Base-by-base conservation (phyloP, 306 rosid genomes). In the Citrullus mucosospermus region DNA sequence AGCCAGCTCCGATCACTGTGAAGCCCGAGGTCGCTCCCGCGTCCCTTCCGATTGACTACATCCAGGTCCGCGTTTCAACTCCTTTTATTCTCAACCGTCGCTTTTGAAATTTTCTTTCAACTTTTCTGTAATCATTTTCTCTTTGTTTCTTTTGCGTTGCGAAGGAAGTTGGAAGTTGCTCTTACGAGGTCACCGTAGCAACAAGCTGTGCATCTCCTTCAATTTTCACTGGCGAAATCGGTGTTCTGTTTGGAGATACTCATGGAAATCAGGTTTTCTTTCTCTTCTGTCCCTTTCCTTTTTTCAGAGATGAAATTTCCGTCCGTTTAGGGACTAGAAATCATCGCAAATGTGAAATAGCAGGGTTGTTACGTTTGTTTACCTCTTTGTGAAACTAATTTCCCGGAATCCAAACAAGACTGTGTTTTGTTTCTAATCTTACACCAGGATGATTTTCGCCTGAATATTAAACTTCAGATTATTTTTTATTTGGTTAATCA, bases 1-100 rank as follows among this genome's bases (percentile, higher is more conserved):
- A 73, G 75, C 41, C 76, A 0, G 1, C 39, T 48, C 53, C 74
- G 34, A 81, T 80, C 84, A 20, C 78, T 65, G 54, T 60, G 67
- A 79, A 39, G 5, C 93, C 91, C 44, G 90, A 82, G 5, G 85
- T 85, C 1, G 90, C 79, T 25, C 46, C 80, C 46, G 8, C 30
- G 14, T 80, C 81, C 13, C 80, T 86, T 76, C 82, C 66, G 63
- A 59, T 86, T 84, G 73, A 56, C 77, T 54, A 75, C 12, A 63
- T 81, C 43, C 82, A 81, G 83, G 89, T 81, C 53, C 53, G 76
- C 15, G 15, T 58, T 75, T 58, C 66, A 28, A 18, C 51, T 2
- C 48, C 10, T 17, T 9, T 6, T 51, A 12, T 3, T 41, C 10
- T 58, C 51, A 43, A 41, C 32, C 5, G 48, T 55, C 6, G 22